Evolutionary conservation across 176 grass and related monocot genomes (phyloP), one percentile per base, ranked within the genome.

Genomic region (Panicum miliaceum): DNA sequence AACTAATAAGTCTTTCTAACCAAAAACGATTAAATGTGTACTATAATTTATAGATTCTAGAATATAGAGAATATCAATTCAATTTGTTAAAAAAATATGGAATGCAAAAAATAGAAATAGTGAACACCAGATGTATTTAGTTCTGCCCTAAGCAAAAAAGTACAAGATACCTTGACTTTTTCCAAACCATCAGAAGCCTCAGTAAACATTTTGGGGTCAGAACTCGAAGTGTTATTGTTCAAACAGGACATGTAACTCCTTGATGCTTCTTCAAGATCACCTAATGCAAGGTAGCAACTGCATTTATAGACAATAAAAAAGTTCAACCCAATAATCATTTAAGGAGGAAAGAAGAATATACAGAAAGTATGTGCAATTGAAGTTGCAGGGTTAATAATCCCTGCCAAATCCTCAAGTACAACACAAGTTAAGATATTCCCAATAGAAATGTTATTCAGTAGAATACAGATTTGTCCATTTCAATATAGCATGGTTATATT

Each of bases 151-250:
- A 82, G 48, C 42, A 80, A 32, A 81, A 83, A 74, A 15, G 64
- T 13, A 47, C 10, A 76, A 63, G 8, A 83, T 90, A 93, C 96
- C 96, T 98, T 83, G 83, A 87, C 86, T 88, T 87, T 94, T 84
- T 75, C 79, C 72, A 96, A 70, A 88, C 93, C 96, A 87, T 95
- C 86, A 88, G 90, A 93, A 86, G 89, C 96, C 73, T 98, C 96
- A 23, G 78, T 29, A 8, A 78, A 65, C 46, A 98, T 92, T 80
- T 98, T 98, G 15, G 46, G 73, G 29, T 92, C 83, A 35, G 38
- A 84, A 83, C 73, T 70, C 35, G 58, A 81, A 85, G 66, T 60
- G 20, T 71, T 80, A 61, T 69, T 79, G 81, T 89, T 77, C 56
- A 96, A 89, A 79, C 96, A 98, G 56, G 74, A 87, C 40, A 84